These are phyloP conservation scores for Annona cherimola DNA, from an alignment of 164 flowering plant species.

Conservation along the genomic window DNA sequence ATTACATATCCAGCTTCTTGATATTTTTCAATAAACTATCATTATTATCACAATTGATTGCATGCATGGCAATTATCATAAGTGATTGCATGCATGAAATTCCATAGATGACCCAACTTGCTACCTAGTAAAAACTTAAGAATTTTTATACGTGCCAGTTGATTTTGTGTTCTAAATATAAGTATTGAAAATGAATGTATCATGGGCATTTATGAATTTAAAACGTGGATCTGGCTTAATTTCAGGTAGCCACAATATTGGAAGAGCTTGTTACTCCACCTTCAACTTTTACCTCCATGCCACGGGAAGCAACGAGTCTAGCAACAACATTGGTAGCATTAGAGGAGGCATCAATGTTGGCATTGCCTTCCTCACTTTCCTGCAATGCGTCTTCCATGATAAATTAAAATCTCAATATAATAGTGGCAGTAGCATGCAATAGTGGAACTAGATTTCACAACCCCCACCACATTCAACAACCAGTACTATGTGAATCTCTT, in stretches of 20 bases:
- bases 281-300: constrained; percentile 44
- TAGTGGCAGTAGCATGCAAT: constrained; percentile 17
- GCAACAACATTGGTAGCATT: too few species aligned
- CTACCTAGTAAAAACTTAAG: too few species aligned
- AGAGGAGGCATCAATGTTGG: constrained; percentile 6
- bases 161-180: too few species aligned
- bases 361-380: constrained; percentile 38
- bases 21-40: too few species aligned
- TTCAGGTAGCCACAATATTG: constrained; percentile 74
- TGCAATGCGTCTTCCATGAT: constrained; percentile 26
- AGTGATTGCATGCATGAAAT: too few species aligned
- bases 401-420: constrained; percentile 37
- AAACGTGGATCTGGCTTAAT: background rate
- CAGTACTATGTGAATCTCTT: constrained; percentile 69
- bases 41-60: too few species aligned
- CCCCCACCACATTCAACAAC: constrained; percentile 71
- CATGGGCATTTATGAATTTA: background rate
- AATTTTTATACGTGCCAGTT: too few species aligned
- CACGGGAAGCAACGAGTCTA: background rate
- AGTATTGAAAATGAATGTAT: too few species aligned
- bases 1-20: background rate
- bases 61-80: too few species aligned
- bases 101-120: too few species aligned
- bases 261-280: constrained; percentile 67
- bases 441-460: constrained; percentile 57